These are phyloP conservation scores for Crotalaria pallida DNA, from an alignment of 306 rosid genomes.

Conservation along the genomic window DNA sequence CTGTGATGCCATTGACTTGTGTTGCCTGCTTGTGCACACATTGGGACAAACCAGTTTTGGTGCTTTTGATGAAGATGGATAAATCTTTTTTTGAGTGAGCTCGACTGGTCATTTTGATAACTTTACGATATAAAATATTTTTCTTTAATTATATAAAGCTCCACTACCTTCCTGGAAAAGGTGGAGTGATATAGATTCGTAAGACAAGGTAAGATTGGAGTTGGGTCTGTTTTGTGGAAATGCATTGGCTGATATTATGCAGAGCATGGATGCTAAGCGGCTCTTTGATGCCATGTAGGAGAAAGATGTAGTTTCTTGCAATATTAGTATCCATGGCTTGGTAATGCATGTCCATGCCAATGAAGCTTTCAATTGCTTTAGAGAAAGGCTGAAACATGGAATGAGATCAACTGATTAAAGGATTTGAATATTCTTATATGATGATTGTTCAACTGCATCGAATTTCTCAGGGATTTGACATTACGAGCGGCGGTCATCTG, in stretches of 20 bases:
- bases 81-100: too few relatives aligned
- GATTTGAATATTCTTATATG: slow-evolving; percentile 1
- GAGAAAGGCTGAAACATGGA: slow-evolving; percentile 13
- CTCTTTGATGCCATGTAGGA: slow-evolving; percentile 8
- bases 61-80: too few relatives aligned
- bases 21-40: slow-evolving; percentile 9
- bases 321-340: background rate
- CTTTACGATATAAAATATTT: too few relatives aligned
- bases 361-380: slow-evolving; percentile 6
- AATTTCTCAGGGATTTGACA: too few relatives aligned
- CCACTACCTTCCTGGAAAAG: background rate
- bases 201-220: background rate
- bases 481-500: too few relatives aligned
- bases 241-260: slow-evolving; percentile 17
- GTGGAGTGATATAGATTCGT: slow-evolving; percentile 12
- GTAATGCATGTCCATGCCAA: slow-evolving; percentile 12
- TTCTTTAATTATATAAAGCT: too few relatives aligned
- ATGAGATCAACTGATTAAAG: slow-evolving; percentile 3
- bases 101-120: too few relatives aligned
- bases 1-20: background rate
- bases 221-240: background rate
- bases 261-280: background rate
- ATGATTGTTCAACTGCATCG: background rate
- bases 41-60: background rate
- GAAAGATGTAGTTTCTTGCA: slow-evolving; percentile 3